Base-by-base conservation (phyloP, 441 rosid genomes). In the Sinapis alba region DNA sequence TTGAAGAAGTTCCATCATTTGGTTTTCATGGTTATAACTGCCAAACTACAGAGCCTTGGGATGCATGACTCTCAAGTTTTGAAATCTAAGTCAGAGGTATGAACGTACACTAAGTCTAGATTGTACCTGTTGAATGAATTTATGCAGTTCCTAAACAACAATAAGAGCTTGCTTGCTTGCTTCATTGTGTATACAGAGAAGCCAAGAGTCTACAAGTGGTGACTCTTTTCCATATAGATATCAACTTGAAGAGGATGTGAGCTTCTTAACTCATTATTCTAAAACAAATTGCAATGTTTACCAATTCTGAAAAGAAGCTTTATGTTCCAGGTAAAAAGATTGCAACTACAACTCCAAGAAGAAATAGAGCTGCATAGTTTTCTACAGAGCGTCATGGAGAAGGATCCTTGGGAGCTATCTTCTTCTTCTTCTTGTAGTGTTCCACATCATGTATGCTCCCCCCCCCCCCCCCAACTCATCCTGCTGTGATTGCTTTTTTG, bases 181-280 rank as follows among this genome's bases (percentile, higher is more conserved):
- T 70, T 65, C 62, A 75, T 75, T 21, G 43, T 21, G 61, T 32
- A 83, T 70, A 73, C 81, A 74, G 56, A 56, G 66, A 65, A 68
- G 67, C 6, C 75, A 82, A 58, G 87, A 71, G 53, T 77, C 80
- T 60, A 77, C 77, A 57, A 80, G 86, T 80, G 72, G 82, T 62
- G 83, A 79, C 68, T 79, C 82, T 69, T 83, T 73, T 83, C 90
- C 83, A 71, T 86, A 81, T 77, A 83, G 90, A 81, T 82, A 77
- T 75, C 97, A 89, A 81, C 96, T 91, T 36, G 94, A 93, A 65
- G 84, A 83, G 65, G 97, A 93, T 84, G 98, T 91, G 80, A 88
- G 94, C 68, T 71, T 83, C 61, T 78, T 11, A 76, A 70, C 51
- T 68, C 61, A 38, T 30, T 24, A 6, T 27, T 27, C 28, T 65